Percentiles rank a stretch among this genome's conserved stretches.
Evolutionary conservation across 163 green algal genomes (phyloP).

Genomic region (Botryococcus braunii): DNA sequence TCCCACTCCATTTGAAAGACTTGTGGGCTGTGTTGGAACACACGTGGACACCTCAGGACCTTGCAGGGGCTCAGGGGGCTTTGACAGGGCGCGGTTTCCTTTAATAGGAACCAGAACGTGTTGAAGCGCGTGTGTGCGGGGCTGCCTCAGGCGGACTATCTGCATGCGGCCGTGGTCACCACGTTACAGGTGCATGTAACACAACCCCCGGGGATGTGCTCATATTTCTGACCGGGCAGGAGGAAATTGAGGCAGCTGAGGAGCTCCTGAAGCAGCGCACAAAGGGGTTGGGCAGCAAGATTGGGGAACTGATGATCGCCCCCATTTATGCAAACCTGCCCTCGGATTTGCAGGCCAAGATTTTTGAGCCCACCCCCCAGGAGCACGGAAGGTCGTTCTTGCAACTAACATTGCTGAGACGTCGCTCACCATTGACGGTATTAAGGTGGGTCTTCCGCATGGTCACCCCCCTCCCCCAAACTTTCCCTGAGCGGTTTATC

Average conservation of each 20-base stretch:
- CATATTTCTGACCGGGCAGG: slow-evolving; percentile 74
- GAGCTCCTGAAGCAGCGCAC: slow-evolving; percentile 26
- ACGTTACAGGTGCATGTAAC: slow-evolving; percentile 41
- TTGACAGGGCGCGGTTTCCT: no score
- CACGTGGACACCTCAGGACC: no score
- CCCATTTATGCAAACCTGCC: slow-evolving; percentile 97
- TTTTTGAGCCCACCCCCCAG: slow-evolving; percentile 87
- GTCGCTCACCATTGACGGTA: slow-evolving; percentile 78
- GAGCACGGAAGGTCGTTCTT: slow-evolving; percentile 86
- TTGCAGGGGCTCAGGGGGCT: no score
- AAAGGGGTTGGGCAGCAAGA: slow-evolving; percentile 65
- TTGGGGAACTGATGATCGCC: slow-evolving; percentile 86
- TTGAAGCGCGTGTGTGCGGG: no score
- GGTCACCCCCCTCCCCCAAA: no score
- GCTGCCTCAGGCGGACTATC: slow-evolving; percentile 92
- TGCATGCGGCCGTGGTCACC: slow-evolving; percentile 83
- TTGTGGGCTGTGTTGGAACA: no score
- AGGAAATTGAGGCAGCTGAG: slow-evolving; percentile 83
- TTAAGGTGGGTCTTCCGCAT: slow-evolving; percentile 45
- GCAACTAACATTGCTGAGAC: slow-evolving; percentile 95
- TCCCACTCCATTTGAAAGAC: no score
- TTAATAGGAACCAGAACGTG: no score
- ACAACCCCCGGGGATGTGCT: slow-evolving; percentile 69
- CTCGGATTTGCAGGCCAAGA: slow-evolving; percentile 86
- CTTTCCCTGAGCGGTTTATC: no score